A percentile compares a stretch with the other conserved stretches of the same genome.
Conservation (phyloP, 345 rosid species). For the Salix suchowensis region DNA sequence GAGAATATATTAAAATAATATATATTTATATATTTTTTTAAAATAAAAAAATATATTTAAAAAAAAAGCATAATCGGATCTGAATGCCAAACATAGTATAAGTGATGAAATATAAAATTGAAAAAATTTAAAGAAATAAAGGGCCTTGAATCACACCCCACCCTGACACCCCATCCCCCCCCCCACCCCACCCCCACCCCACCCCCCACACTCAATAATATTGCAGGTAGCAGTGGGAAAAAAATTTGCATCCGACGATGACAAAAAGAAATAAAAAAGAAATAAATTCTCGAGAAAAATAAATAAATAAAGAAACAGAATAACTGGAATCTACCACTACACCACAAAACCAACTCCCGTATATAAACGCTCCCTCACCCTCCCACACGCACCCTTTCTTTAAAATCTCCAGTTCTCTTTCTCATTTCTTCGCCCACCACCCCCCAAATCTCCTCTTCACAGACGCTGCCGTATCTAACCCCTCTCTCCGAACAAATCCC, state of each 20-base stretch:
- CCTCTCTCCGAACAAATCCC: not conserved
- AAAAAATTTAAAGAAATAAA: too few species aligned
- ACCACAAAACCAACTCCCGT: constrained; percentile 23
- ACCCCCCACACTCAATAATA: too few species aligned
- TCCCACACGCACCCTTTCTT: not conserved
- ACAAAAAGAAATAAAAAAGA: not conserved
- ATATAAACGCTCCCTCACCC: constrained; percentile 12
- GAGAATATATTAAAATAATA: too few species aligned
- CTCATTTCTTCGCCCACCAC: not conserved
- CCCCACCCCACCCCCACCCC: too few species aligned
- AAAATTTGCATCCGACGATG: not conserved
- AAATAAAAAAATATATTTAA: too few species aligned
- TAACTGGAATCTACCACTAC: constrained; percentile 34
- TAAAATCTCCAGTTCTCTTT: constrained; percentile 14
- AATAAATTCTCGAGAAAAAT: not conserved
- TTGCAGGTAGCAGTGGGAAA: not conserved
- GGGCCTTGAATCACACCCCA: too few species aligned
- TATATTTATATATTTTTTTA: too few species aligned
- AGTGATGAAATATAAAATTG: too few species aligned
- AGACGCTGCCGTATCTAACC: not conserved
- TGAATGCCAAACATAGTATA: too few species aligned
- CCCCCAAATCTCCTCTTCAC: not conserved
- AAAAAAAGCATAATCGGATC: too few species aligned
- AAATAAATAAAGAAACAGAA: constrained; percentile 8
- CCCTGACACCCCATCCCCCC: too few species aligned